Percentiles rank a stretch among this genome's conserved stretches.
Evolutionary conservation across 2,329 filamentous ascomycete genomes (phyloP).

Genomic region (Bretziella fagacearum): DNA sequence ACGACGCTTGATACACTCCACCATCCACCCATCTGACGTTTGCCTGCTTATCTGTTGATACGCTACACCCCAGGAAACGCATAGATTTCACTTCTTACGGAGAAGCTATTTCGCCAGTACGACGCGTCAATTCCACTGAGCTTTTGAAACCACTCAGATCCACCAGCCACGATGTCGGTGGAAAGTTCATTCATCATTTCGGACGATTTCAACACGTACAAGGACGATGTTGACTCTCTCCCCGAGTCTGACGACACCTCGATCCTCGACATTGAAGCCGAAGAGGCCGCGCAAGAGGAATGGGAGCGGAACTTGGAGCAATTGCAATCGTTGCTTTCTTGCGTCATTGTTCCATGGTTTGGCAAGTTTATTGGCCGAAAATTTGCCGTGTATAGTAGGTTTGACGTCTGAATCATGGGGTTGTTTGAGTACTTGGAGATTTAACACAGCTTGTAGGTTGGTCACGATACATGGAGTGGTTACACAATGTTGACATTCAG

Average conservation of each 20-base stretch:
- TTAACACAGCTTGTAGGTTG: constrained; percentile 44
- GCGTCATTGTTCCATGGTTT: constrained; percentile 85
- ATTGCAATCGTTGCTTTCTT: constrained; percentile 77
- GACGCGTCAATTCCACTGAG: background rate
- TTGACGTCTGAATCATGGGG: background rate
- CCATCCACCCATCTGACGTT: too few relatives aligned
- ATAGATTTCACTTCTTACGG: too few relatives aligned
- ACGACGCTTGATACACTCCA: too few relatives aligned
- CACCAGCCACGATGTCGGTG: constrained; percentile 16
- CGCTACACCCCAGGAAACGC: too few relatives aligned
- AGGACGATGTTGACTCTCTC: constrained; percentile 45
- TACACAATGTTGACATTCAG: constrained; percentile 59
- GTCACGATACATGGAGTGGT: constrained; percentile 86
- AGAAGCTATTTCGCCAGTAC: too few relatives aligned
- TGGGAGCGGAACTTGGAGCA: constrained; percentile 93
- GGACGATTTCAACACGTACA: constrained; percentile 30
- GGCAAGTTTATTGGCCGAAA: constrained; percentile 92
- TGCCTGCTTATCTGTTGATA: too few relatives aligned
- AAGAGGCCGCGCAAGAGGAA: constrained; percentile 80
- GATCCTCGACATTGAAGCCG: constrained; percentile 35
- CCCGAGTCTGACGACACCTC: constrained; percentile 35
- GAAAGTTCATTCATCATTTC: constrained; percentile 36
- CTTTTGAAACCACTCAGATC: background rate
- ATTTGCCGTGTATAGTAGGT: constrained; percentile 88
- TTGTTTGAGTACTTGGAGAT: background rate